These are phyloP conservation scores for Curvularia hawaiiensis DNA, from an alignment of 2,329 filamentous ascomycete genomes.

Conservation along the genomic window DNA sequence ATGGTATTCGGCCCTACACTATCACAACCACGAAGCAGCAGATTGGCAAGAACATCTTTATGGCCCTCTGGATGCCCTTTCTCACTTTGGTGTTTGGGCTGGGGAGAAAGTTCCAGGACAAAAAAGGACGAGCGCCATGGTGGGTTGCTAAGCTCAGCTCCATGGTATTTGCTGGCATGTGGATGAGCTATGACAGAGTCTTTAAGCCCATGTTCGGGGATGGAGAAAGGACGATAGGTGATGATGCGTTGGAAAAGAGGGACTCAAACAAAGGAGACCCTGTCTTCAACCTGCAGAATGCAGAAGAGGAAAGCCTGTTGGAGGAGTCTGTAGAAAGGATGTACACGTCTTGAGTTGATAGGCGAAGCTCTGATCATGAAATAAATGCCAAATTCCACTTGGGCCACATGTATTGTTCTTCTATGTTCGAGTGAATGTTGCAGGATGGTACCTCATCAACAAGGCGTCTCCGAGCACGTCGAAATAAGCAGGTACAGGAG, in stretches of 20 bases:
- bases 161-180: conserved; percentile 62
- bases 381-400: neutral
- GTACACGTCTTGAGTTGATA: neutral
- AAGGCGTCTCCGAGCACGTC: neutral
- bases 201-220: conserved; percentile 79
- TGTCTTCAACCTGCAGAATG: neutral
- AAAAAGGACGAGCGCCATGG: conserved; percentile 68
- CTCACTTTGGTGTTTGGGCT: conserved; percentile 61
- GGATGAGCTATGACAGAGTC: conserved; percentile 67
- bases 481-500: neutral
- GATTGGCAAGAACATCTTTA: conserved; percentile 68
- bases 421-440: neutral
- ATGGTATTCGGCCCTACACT: conserved; percentile 70
- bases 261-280: neutral
- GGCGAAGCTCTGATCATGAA: neutral
- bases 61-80: conserved; percentile 62
- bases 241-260: conserved; percentile 18
- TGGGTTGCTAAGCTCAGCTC: conserved; percentile 66
- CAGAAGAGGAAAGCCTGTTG: neutral
- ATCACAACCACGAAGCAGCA: conserved; percentile 70
- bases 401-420: neutral
- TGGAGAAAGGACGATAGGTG: conserved; percentile 69
- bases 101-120: conserved; percentile 61
- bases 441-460: neutral
- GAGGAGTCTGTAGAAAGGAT: neutral